phyloP scores from a whole-genome alignment of 2,329 filamentous ascomycete genomes.

The Penicillium sp. region DNA sequence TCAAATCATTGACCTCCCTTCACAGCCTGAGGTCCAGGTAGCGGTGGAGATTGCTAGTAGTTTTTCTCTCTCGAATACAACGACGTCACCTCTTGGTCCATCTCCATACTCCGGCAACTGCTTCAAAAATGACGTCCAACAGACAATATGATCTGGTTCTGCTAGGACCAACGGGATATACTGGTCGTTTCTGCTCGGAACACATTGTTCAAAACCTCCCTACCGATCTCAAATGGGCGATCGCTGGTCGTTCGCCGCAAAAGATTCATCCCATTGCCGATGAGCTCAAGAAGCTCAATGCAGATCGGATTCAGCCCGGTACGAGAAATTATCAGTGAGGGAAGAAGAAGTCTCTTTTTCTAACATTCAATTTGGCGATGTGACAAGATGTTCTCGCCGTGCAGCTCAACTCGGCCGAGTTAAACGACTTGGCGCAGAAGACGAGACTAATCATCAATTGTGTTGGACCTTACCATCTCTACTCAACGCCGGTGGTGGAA shows the following conservation, averaged over 20 bases:
- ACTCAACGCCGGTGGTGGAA: conserved; percentile 59
- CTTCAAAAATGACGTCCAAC: conserved; percentile 34
- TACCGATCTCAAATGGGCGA: conserved; percentile 76
- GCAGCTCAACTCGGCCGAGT: conserved; percentile 45
- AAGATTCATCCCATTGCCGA: conserved; percentile 67
- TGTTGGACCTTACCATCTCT: conserved; percentile 58
- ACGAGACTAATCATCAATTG: conserved; percentile 56
- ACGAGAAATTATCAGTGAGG: conserved; percentile 20
- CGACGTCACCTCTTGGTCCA: background rate
- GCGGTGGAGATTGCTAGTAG: too few relatives aligned
- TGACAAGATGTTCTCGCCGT: conserved; percentile 40
- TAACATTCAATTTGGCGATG: conserved; percentile 4
- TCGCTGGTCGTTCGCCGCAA: conserved; percentile 71
- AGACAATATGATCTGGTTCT: conserved; percentile 60
- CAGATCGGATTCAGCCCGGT: conserved; percentile 67
- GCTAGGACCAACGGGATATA: conserved; percentile 72
- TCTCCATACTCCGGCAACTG: conserved; percentile 1
- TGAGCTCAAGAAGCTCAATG: conserved; percentile 60
- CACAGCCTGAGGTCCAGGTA: too few relatives aligned
- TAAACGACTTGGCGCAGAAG: conserved; percentile 48
- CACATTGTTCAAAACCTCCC: conserved; percentile 66
- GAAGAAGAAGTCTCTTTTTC: background rate
- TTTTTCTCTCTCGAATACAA: too few relatives aligned
- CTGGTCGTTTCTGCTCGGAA: conserved; percentile 69
- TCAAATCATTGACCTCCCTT: too few relatives aligned